A percentile compares a stretch with the other conserved stretches of the same genome.
phyloP scores from a whole-genome alignment of 805 yeast genomes.

The Limtongozyma cylindracea region DNA sequence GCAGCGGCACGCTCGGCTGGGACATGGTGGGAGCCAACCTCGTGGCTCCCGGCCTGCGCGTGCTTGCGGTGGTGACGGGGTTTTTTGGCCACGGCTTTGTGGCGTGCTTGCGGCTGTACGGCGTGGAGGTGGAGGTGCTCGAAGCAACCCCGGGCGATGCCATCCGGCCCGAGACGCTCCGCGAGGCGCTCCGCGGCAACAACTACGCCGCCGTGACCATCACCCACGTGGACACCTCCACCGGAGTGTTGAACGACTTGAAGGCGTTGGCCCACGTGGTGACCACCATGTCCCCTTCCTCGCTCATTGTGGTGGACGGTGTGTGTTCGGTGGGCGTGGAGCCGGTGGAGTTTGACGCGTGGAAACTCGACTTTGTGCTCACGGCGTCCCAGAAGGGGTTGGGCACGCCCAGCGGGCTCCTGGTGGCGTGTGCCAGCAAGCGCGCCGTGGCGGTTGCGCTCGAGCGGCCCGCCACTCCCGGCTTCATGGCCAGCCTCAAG shows the following conservation, averaged over 20 bases:
- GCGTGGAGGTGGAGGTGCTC: too few relatives aligned
- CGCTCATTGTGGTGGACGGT: conserved; percentile 2
- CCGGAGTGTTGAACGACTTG: conserved; percentile 1
- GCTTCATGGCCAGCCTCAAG: conserved; percentile 1
- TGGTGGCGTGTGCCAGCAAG: conserved; percentile 1
- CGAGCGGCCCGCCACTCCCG: conserved; percentile 1
- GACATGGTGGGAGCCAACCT: conserved; percentile 1
- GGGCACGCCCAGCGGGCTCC: conserved; percentile 1
- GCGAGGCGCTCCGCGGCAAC: conserved; percentile 1
- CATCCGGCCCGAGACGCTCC: conserved; percentile 1
- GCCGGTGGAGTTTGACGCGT: conserved; percentile 2
- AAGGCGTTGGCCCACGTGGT: conserved; percentile 1
- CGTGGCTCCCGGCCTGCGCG: too few relatives aligned
- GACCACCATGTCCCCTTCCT: conserved; percentile 1
- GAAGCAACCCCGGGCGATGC: conserved; percentile 1
- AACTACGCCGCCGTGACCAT: conserved; percentile 1
- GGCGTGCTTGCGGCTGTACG: too few relatives aligned
- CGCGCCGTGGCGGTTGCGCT: conserved; percentile 1
- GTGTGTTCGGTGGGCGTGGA: conserved; percentile 2
- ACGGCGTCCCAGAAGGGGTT: conserved; percentile 1
- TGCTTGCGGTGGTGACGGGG: too few relatives aligned
- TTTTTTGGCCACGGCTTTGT: too few relatives aligned
- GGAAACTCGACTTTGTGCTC: conserved; percentile 2
- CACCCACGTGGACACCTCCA: conserved; percentile 1
- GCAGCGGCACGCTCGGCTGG: conserved; percentile 2